A percentile compares a stretch with the other conserved stretches of the same genome.
Conservation (phyloP, 129 eudicot genomes). For the Saposhnikovia divaricata region DNA sequence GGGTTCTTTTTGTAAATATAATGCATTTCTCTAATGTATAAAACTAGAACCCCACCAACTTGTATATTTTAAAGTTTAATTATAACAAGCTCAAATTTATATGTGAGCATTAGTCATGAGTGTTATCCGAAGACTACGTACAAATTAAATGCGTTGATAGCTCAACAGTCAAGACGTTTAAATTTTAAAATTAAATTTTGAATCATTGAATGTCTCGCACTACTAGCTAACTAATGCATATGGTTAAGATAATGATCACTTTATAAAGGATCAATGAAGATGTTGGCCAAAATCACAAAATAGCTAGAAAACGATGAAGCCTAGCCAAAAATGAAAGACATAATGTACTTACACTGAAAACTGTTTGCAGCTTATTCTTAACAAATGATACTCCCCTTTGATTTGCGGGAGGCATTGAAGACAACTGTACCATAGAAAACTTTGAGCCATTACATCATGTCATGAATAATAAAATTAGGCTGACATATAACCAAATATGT, state of each 20-base stretch:
- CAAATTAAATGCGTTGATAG: background rate
- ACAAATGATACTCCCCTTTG: background rate
- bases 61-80: no score
- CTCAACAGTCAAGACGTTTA: no score
- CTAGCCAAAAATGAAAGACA: background rate
- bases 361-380: background rate
- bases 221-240: background rate
- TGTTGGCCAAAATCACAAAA: background rate
- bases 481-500: background rate
- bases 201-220: background rate
- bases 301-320: background rate
- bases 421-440: background rate
- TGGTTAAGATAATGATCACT: background rate
- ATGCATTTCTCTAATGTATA: no score
- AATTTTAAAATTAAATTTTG: background rate
- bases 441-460: background rate
- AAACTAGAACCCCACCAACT: no score
- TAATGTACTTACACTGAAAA: background rate
- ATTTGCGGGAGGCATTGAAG: background rate
- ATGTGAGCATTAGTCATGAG: background rate
- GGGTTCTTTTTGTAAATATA: no score
- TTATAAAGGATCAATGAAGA: background rate
- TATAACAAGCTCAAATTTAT: no score
- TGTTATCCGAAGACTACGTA: background rate
- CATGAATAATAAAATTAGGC: no score